Conservation (phyloP, 2,329 filamentous ascomycete species). For the Sclerotinia borealis region DNA sequence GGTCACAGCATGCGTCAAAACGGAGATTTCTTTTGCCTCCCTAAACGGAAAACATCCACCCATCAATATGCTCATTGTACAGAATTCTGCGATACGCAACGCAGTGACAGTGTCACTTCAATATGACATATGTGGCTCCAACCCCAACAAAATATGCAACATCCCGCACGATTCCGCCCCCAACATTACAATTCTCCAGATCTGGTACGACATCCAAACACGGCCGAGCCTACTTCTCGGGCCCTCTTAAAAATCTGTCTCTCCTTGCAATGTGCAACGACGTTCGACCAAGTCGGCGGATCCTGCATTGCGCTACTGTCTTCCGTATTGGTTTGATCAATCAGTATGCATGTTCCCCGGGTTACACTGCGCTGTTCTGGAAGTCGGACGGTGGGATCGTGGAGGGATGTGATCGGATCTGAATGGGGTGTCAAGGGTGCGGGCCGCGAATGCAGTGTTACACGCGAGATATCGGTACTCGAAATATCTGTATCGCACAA, state of each 20-base stretch:
- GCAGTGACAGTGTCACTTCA: not conserved
- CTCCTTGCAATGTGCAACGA: slow-evolving; percentile 5
- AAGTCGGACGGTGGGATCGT: not conserved
- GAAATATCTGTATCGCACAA: not conserved
- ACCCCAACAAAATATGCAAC: slow-evolving; percentile 1
- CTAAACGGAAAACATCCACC: not conserved
- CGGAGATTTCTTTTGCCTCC: not conserved
- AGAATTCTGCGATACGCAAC: not conserved
- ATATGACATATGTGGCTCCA: slow-evolving; percentile 10
- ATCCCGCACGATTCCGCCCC: slow-evolving; percentile 9
- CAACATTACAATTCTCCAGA: not conserved
- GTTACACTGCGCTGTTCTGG: not conserved
- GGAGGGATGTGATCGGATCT: not conserved
- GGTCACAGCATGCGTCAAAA: slow-evolving; percentile 8
- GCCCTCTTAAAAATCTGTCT: not conserved
- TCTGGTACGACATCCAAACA: slow-evolving; percentile 2
- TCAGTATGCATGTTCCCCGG: slow-evolving; percentile 5
- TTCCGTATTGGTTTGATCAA: slow-evolving; percentile 3
- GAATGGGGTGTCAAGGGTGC: not conserved
- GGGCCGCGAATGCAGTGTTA: slow-evolving; percentile 5
- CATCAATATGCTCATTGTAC: not conserved
- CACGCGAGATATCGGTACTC: slow-evolving; percentile 1
- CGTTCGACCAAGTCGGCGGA: slow-evolving; percentile 7
- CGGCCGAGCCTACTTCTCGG: not conserved
- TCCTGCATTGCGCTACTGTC: slow-evolving; percentile 2